These are phyloP conservation scores for Jamesozyma hellenica DNA, from an alignment of 805 yeast genomes.

Conservation along the genomic window DNA sequence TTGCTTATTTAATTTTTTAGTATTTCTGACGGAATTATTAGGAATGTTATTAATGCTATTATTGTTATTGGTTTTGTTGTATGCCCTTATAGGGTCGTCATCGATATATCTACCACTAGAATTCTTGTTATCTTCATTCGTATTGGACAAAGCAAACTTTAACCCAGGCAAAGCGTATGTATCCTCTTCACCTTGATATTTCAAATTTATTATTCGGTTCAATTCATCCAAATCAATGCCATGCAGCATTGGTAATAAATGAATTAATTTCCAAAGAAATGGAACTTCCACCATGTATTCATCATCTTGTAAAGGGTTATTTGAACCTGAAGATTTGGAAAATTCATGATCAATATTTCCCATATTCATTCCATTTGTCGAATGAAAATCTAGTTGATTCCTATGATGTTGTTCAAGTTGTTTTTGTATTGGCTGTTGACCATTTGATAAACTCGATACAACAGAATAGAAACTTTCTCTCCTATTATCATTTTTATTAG, in stretches of 20 bases:
- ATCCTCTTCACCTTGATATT: constrained; percentile 11
- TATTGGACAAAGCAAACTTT: constrained; percentile 10
- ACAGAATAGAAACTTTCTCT: not conserved
- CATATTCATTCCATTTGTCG: too few species aligned
- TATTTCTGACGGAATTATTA: not conserved
- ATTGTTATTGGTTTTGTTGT: constrained; percentile 1
- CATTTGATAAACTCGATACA: not conserved
- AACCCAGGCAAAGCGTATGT: constrained; percentile 21
- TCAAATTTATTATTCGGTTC: constrained; percentile 16
- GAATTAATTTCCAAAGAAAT: constrained; percentile 21
- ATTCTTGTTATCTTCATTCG: not conserved
- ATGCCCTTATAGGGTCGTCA: not conserved
- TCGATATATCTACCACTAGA: not conserved
- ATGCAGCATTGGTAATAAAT: constrained; percentile 22
- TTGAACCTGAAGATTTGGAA: too few species aligned
- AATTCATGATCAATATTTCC: too few species aligned
- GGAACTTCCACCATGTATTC: constrained; percentile 10
- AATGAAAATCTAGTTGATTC: too few species aligned
- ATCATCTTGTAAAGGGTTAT: not conserved
- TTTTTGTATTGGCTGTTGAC: not conserved
- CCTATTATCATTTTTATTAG: not conserved
- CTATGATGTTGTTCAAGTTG: too few species aligned
- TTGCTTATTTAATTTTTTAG: not conserved
- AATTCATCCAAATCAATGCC: constrained; percentile 29
- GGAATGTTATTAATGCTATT: not conserved